Evolutionary conservation across 768 basidiomycete species (phyloP).

Genomic region (Crassisporium funariophilum): DNA sequence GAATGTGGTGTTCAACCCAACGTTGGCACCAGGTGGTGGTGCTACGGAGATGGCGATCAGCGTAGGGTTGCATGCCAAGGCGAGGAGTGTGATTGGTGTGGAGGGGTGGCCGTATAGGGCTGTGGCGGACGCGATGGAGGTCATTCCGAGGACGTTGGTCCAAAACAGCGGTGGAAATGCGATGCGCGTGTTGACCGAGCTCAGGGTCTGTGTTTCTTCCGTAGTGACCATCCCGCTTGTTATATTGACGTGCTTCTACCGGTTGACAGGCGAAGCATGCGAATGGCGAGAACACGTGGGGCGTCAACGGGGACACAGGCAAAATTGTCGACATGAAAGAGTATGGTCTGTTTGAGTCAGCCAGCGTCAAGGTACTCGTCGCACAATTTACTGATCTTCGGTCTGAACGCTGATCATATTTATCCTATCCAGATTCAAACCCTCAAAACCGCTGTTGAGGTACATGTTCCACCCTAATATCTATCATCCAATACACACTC

Average conservation of each 20-base stretch:
- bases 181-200: conserved; percentile 89
- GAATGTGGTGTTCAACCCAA: conserved; percentile 95
- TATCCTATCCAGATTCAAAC: conserved; percentile 73
- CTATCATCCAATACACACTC: neutral
- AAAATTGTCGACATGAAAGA: conserved; percentile 95
- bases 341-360: conserved; percentile 93
- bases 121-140: conserved; percentile 95
- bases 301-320: conserved; percentile 94
- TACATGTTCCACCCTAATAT: conserved; percentile 25
- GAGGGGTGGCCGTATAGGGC: conserved; percentile 92
- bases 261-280: conserved; percentile 86
- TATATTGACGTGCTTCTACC: conserved; percentile 3
- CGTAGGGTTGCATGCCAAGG: conserved; percentile 81
- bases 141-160: conserved; percentile 92
- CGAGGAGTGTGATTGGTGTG: conserved; percentile 79
- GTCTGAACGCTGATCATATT: neutral
- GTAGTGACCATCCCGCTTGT: conserved; percentile 10
- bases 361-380: conserved; percentile 83
- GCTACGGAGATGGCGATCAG: conserved; percentile 98
- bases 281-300: conserved; percentile 87
- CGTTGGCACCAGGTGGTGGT: conserved; percentile 92
- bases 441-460: conserved; percentile 96
- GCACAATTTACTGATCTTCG: neutral
- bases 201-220: conserved; percentile 62
- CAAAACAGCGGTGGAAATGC: conserved; percentile 97